Evolutionary conservation across 768 basidiomycete genomes (phyloP).

Genomic region (Paxillus ammoniavirescens): DNA sequence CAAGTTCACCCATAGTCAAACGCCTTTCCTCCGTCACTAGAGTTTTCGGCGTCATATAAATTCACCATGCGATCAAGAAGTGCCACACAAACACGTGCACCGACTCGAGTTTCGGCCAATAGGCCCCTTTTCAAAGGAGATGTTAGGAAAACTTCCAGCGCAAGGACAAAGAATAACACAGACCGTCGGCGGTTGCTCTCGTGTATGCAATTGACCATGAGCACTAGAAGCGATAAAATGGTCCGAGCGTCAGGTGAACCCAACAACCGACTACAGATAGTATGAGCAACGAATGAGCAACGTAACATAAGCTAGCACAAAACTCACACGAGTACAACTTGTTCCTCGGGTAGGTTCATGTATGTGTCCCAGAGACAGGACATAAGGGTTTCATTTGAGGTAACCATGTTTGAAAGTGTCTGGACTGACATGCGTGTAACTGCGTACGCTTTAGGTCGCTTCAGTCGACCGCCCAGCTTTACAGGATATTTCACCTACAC

Average conservation of each 20-base stretch:
- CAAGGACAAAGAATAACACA: constrained; percentile 20
- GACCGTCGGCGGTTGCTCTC: constrained; percentile 56
- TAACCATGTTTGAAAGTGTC: constrained; percentile 80
- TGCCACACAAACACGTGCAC: constrained; percentile 62
- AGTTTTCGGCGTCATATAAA: constrained; percentile 66
- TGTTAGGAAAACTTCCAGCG: background rate
- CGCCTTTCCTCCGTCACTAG: constrained; percentile 59
- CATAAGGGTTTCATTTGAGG: constrained; percentile 61
- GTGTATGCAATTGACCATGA: constrained; percentile 72
- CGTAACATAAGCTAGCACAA: constrained; percentile 12
- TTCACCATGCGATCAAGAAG: constrained; percentile 73
- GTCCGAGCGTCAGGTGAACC: constrained; percentile 63
- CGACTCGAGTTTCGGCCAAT: constrained; percentile 52
- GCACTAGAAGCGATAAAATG: constrained; percentile 59
- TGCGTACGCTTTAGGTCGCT: constrained; percentile 47
- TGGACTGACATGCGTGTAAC: constrained; percentile 71
- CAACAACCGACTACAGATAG: constrained; percentile 49
- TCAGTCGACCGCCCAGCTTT: background rate
- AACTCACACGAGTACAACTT: constrained; percentile 71
- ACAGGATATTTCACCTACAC: constrained; percentile 40
- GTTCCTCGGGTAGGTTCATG: constrained; percentile 67
- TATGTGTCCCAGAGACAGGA: constrained; percentile 63
- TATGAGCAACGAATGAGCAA: constrained; percentile 8
- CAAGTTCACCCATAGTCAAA: constrained; percentile 72
- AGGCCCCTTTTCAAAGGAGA: constrained; percentile 36